Base-by-base conservation (phyloP, 2,329 filamentous ascomycete genomes). In the Celoporthe dispersa region DNA sequence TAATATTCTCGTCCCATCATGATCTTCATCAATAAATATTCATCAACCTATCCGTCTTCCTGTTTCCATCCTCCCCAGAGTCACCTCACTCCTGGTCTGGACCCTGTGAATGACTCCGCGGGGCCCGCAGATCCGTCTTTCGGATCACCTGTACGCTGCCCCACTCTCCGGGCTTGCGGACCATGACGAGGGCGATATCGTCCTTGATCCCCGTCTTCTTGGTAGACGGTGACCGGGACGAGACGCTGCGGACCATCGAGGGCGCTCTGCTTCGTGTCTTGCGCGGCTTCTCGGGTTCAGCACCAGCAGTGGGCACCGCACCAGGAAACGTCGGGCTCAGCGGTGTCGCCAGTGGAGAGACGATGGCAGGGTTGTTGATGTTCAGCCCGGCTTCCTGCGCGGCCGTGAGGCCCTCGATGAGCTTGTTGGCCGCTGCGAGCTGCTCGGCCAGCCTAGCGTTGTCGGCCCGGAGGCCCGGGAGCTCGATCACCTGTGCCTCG, bases 171-270 rank as follows among this genome's bases (percentile, higher is more conserved):
- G 71, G 51, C 11, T 71, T 70, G 5, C 71, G 67, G 12, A 72
- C 71, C 33, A 72, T 57, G 48, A 72, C 71, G 3, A 72, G 71
- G 39, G 68, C 70, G 7, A 71, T 65, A 39, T 72, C 71, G n/a
- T 72, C 69, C 66, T 67, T 70, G 61, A 28, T 53, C 6, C 61
- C 62, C 2, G n/a, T 48, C 69, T 64, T 66, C 62, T 66, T 67
- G 14, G 11, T 68, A 3, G 69, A 61, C 62, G 70, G 68, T 14
- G 65, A 51, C 44, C 70, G 66, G 62, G 70, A 72, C 37, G 70
- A 72, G 37, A 70, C 63, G 37, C 70, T 72, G 22, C 70, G 39
- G 44, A 65, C 66, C 68, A 72, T 72, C 37, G 68, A 70, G 12
- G 70, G 70, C 65, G 70, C 70, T 48, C 70, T 57, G 48, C 70